Conservation (phyloP, 768 basidiomycete species). For the Wakefieldia striispora region DNA sequence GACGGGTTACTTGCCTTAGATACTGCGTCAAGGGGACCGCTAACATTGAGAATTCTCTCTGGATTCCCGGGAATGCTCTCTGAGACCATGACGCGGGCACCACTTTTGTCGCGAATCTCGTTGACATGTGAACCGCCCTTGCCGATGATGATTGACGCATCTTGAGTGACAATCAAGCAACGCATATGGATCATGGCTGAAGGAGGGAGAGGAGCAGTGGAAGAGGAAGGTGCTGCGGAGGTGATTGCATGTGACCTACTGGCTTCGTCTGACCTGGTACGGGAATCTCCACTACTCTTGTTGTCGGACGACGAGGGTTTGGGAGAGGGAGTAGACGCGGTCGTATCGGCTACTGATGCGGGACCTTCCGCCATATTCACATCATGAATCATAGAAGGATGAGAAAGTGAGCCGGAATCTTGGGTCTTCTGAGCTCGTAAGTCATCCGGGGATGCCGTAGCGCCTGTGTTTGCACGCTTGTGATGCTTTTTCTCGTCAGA, state of each 20-base stretch:
- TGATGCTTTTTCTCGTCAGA: slow-evolving; percentile 74
- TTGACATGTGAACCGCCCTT: slow-evolving; percentile 95
- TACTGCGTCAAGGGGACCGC: slow-evolving; percentile 96
- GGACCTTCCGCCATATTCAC: slow-evolving; percentile 60
- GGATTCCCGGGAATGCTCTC: slow-evolving; percentile 99
- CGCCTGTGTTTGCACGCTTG: slow-evolving; percentile 84
- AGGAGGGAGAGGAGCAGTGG: slow-evolving; percentile 48
- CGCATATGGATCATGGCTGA: slow-evolving; percentile 94
- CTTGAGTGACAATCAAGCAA: slow-evolving; percentile 97
- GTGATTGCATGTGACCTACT: slow-evolving; percentile 45
- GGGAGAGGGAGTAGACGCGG: slow-evolving; percentile 59
- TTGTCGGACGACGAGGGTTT: slow-evolving; percentile 44
- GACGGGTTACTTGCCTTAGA: slow-evolving; percentile 68
- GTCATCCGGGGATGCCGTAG: slow-evolving; percentile 61
- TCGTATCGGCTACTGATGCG: slow-evolving; percentile 38
- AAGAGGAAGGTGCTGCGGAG: slow-evolving; percentile 49
- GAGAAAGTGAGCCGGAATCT: slow-evolving; percentile 40
- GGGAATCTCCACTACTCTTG: slow-evolving; percentile 41
- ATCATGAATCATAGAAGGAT: slow-evolving; percentile 47
- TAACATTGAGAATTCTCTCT: slow-evolving; percentile 97
- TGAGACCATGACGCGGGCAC: slow-evolving; percentile 94
- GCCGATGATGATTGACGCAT: slow-evolving; percentile 98
- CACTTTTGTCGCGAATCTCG: slow-evolving; percentile 97
- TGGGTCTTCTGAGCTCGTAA: slow-evolving; percentile 46
- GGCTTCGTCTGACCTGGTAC: slow-evolving; percentile 34